Percentiles rank a stretch among this genome's conserved stretches.
phyloP scores from a whole-genome alignment of 2,329 filamentous ascomycete genomes.

The Dichotomopilus funicola region DNA sequence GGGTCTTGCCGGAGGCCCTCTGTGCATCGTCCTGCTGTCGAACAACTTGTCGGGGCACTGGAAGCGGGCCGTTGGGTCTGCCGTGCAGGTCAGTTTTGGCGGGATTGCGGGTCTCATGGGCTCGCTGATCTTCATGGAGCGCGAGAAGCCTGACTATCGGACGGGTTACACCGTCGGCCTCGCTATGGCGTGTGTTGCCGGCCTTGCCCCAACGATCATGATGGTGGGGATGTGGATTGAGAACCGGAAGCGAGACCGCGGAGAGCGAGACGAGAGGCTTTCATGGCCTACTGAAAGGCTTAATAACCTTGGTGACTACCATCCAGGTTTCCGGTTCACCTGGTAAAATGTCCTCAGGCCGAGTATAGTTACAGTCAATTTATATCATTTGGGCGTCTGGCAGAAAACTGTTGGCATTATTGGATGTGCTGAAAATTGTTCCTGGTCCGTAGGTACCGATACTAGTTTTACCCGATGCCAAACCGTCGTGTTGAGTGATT shows the following conservation, averaged over 20 bases:
- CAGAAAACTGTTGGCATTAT: too few relatives aligned
- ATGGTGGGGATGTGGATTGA: slow-evolving; percentile 36
- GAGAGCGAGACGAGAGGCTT: slow-evolving; percentile 40
- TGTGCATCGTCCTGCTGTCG: slow-evolving; percentile 41
- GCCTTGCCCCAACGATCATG: slow-evolving; percentile 31
- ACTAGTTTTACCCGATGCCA: too few relatives aligned
- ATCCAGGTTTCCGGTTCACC: slow-evolving; percentile 42
- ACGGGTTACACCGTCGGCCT: slow-evolving; percentile 33
- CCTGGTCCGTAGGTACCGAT: too few relatives aligned
- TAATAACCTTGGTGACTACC: slow-evolving; percentile 45
- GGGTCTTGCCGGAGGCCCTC: slow-evolving; percentile 30
- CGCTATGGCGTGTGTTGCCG: slow-evolving; percentile 30
- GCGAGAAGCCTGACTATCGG: slow-evolving; percentile 30
- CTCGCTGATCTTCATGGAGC: slow-evolving; percentile 31
- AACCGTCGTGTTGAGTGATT: too few relatives aligned
- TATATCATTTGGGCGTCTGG: too few relatives aligned
- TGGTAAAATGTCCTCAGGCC: slow-evolving; percentile 13
- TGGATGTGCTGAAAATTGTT: too few relatives aligned
- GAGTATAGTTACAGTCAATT: too few relatives aligned
- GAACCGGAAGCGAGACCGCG: slow-evolving; percentile 41
- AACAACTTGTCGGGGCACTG: slow-evolving; percentile 49
- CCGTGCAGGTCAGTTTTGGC: slow-evolving; percentile 43
- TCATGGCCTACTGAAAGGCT: slow-evolving; percentile 31
- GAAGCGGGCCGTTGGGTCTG: slow-evolving; percentile 44
- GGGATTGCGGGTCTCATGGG: slow-evolving; percentile 37